These are phyloP conservation scores for Sclerospora graminicola DNA, from an alignment of 352 stramenopile genomes.

Conservation along the genomic window DNA sequence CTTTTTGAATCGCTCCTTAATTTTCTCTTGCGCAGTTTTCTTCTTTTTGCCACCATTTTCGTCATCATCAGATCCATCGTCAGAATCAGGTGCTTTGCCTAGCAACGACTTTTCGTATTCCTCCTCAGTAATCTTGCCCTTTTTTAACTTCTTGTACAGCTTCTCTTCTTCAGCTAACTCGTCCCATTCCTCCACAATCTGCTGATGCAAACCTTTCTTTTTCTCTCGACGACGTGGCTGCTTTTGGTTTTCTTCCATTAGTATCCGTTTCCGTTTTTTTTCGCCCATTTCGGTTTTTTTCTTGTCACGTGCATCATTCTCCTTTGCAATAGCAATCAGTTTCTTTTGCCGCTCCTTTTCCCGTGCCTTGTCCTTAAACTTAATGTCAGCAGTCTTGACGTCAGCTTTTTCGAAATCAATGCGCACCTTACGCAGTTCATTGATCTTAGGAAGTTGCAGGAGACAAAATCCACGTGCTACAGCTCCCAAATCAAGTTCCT, in stretches of 20 bases:
- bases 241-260: constrained; percentile 54
- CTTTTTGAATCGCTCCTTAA: constrained; percentile 81
- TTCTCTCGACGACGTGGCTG: constrained; percentile 84
- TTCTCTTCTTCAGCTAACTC: constrained; percentile 96
- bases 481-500: constrained; percentile 91
- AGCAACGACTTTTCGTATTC: constrained; percentile 83
- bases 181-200: constrained; percentile 99
- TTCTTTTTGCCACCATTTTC: constrained; percentile 21
- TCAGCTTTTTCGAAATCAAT: constrained; percentile 82
- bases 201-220: constrained; percentile 93
- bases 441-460: constrained; percentile 80
- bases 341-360: constrained; percentile 96
- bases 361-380: constrained; percentile 92
- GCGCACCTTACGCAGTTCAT: constrained; percentile 69
- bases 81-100: constrained; percentile 32
- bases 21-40: constrained; percentile 54
- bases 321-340: constrained; percentile 60
- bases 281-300: constrained; percentile 37
- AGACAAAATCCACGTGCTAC: constrained; percentile 84
- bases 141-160: constrained; percentile 94
- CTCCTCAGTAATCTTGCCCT: constrained; percentile 95
- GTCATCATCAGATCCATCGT: constrained; percentile 25
- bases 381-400: constrained; percentile 88
- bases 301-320: constrained; percentile 61
- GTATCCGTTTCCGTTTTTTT: constrained; percentile 47